phyloP scores from a whole-genome alignment of 169 alveolate genomes.

The Cytauxzoon felis region DNA sequence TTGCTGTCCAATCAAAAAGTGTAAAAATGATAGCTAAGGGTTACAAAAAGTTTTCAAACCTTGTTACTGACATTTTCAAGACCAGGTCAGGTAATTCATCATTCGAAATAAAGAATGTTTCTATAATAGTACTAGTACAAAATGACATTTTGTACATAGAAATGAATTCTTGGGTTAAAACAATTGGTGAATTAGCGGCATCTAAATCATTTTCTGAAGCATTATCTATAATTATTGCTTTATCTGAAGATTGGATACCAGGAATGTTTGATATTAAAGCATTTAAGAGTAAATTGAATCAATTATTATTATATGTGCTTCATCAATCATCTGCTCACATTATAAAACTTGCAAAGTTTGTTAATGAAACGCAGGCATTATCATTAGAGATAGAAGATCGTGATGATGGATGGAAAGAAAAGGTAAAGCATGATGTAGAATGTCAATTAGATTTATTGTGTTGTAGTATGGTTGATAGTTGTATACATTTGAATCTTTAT shows the following conservation, averaged over 20 bases:
- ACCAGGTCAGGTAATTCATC: conserved; percentile 14
- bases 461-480: conserved; percentile 44
- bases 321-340: conserved; percentile 62
- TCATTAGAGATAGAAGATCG: conserved; percentile 11
- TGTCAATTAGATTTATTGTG: conserved; percentile 42
- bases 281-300: conserved; percentile 28
- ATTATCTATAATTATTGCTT: conserved; percentile 27
- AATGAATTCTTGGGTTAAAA: conserved; percentile 56
- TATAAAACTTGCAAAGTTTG: conserved; percentile 37
- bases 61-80: conserved; percentile 47
- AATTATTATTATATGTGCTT: conserved; percentile 36
- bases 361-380: conserved; percentile 10
- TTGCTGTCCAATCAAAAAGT: conserved; percentile 35
- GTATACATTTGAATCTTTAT: conserved; percentile 26
- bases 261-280: conserved; percentile 54
- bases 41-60: conserved; percentile 51
- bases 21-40: conserved; percentile 57
- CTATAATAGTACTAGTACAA: conserved; percentile 16
- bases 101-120: conserved; percentile 37
- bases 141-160: conserved; percentile 33
- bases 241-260: conserved; percentile 28
- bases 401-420: conserved; percentile 36
- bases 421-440: conserved; percentile 40
- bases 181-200: conserved; percentile 48
- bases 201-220: conserved; percentile 45